Evolutionary conservation across 2,329 filamentous ascomycete genomes (phyloP), one percentile per base, ranked within the genome.

Genomic region (Fulvia fulva): DNA sequence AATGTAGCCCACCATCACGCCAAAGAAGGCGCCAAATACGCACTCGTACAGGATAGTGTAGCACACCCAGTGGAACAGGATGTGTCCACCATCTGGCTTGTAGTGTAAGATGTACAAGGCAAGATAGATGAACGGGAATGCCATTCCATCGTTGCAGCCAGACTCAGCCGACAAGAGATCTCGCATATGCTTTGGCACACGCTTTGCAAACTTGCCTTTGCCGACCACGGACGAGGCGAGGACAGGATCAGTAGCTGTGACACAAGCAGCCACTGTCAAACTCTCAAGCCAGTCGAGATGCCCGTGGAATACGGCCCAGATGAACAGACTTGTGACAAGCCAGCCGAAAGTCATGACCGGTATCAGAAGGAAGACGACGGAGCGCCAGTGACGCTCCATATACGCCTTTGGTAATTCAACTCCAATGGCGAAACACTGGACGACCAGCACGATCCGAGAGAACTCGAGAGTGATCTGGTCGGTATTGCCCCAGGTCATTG

Each of bases 121-220:
- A 28, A 99, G 81, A 73, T 99, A 99, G 68, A 99, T 85, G 74
- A 99, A 99, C 0, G 94, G 94, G 71, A 99, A 99, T 1, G 94
- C 94, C 94, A 99, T 99, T 76, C 94, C 94, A 74, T 99, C 94
- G 81, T 99, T 99, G 78, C 94, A 99, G 28, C 94, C 94, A 7
- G 94, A 99, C 76, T 99, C 94, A 57, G 92, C 92, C 4, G 94
- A 99, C 12, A 99, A 80, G 53, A 99, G 73, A 76, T 99, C 94
- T 81, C 94, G 85, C 77, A 99, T 79, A 86, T 99, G 94, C 79
- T 97, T 97, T 22, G 94, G 94, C 4, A 99, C 91, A 63, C 94
- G 87, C 78, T 96, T 96, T 34, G 94, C 93, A 70, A 99, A 99
- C 76, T 99, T 99, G 69, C 94, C 94, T 78, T 97, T 99, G 73